Evolutionary conservation across 306 rosid species (phyloP), one percentile per base, ranked within the genome.

Genomic region (Quillaja saponaria): DNA sequence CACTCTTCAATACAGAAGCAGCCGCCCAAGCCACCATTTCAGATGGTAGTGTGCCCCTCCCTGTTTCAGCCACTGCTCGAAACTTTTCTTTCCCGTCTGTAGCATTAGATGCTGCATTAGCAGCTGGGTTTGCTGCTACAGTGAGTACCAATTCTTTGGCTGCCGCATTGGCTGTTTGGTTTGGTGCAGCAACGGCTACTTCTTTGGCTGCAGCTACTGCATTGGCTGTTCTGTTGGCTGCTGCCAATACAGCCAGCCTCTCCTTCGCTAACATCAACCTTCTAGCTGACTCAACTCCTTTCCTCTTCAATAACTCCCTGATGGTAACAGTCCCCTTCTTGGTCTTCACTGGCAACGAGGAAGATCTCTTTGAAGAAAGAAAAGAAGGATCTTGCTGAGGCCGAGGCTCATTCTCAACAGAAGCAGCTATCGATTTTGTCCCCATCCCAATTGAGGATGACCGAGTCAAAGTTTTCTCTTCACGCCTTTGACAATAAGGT

Each of bases 321-420:
- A 68, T 49, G 58, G 13, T 71, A 5, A 66, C 33, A 57, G 15
- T 12, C 57, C 47, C 15, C 21, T 68, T 55, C 14, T 68, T 63
- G 3, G 55, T 15, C 52, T 49, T 61, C n/a, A 54, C 58, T 3
- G 79, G 82, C 18, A 72, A 63, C 7, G 74, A 80, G 58, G 61
- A 72, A 34, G 79, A 59, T 61, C 82, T 72, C 11, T 63, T 15
- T 7, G 64, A 64, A 8, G 85, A 68, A 35, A 51, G 76, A 58
- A 4, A 4, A 25, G 31, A 52, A 38, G 13, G 71, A 38, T n/a
- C 38, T 40, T 3, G 53, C 48, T 42, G 60, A 4, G 51, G 53
- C 48, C 42, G 60, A 4, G 51, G 18, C 41, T 38, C 58, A 33
- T 4, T 58, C 41, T 9, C 37, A 25, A 25, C 59, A 13, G 46